Evolutionary conservation across 2,329 filamentous ascomycete species (phyloP).

Genomic region (Apiospora saccharicola): DNA sequence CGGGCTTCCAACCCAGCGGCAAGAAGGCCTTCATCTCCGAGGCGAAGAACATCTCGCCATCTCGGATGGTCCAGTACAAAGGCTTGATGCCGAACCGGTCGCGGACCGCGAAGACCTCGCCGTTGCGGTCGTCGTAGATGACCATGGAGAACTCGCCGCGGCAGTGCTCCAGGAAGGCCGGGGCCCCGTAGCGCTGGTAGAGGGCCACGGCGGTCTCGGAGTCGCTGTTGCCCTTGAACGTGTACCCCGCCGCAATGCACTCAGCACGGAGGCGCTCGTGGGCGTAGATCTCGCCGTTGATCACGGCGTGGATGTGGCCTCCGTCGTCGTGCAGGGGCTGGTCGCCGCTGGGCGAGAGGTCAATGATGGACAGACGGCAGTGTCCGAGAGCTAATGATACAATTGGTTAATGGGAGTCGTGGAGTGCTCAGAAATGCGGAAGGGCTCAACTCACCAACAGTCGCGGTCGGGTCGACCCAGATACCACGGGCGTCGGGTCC

Average conservation of each 20-base stretch:
- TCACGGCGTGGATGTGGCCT: slow-evolving; percentile 57
- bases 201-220: slow-evolving; percentile 57
- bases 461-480: slow-evolving; percentile 2
- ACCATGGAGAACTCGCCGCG: slow-evolving; percentile 63
- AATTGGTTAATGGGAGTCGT: background rate
- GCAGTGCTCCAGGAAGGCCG: slow-evolving; percentile 48
- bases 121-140: slow-evolving; percentile 54
- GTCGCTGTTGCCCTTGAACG: slow-evolving; percentile 53
- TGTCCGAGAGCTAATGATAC: slow-evolving; percentile 47
- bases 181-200: slow-evolving; percentile 54
- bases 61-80: slow-evolving; percentile 56
- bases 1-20: slow-evolving; percentile 56
- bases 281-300: slow-evolving; percentile 67
- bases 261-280: slow-evolving; percentile 50
- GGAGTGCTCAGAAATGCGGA: background rate
- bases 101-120: slow-evolving; percentile 53
- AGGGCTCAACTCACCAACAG: background rate
- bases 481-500: slow-evolving; percentile 9
- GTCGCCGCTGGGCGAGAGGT: slow-evolving; percentile 52
- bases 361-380: slow-evolving; percentile 59
- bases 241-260: slow-evolving; percentile 44
- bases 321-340: slow-evolving; percentile 54
- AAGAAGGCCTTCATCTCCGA: slow-evolving; percentile 63
- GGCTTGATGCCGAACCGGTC: slow-evolving; percentile 67
- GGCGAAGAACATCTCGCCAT: slow-evolving; percentile 53